Conservation (phyloP, 2,329 filamentous ascomycete genomes). For the Alternaria sp. region DNA sequence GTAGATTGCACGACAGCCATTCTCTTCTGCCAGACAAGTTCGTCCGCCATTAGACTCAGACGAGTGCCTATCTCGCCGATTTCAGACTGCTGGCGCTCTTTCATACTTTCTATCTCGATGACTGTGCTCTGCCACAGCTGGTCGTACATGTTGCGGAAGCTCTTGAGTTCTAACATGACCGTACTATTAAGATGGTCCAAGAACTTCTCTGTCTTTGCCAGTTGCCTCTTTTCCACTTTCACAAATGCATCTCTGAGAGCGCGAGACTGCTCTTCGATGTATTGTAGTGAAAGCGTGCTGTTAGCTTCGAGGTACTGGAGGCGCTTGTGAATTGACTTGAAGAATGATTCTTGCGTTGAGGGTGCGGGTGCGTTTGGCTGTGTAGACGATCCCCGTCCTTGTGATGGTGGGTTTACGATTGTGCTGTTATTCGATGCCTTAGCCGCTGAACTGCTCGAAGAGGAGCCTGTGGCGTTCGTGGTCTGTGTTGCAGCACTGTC, state of each 20-base stretch:
- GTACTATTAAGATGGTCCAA: slow-evolving; percentile 86
- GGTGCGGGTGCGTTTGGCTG: slow-evolving; percentile 66
- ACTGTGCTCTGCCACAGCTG: slow-evolving; percentile 97
- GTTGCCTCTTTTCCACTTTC: slow-evolving; percentile 84
- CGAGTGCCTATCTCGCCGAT: slow-evolving; percentile 80
- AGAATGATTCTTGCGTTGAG: slow-evolving; percentile 95
- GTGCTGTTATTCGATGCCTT: slow-evolving; percentile 29
- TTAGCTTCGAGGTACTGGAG: slow-evolving; percentile 91
- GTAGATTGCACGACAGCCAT: slow-evolving; percentile 93
- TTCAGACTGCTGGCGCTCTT: slow-evolving; percentile 82
- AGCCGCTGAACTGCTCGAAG: slow-evolving; percentile 12
- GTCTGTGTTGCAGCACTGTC: slow-evolving; percentile 11
- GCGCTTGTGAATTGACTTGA: slow-evolving; percentile 94
- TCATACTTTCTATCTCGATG: slow-evolving; percentile 86
- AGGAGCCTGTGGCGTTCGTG: slow-evolving; percentile 16
- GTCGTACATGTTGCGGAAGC: slow-evolving; percentile 79
- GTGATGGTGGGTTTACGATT: slow-evolving; percentile 19
- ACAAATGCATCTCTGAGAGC: slow-evolving; percentile 86
- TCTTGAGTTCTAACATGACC: slow-evolving; percentile 72
- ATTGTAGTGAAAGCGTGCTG: slow-evolving; percentile 88
- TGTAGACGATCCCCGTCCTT: slow-evolving; percentile 46
- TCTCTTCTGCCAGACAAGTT: slow-evolving; percentile 81
- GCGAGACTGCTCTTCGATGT: slow-evolving; percentile 94
- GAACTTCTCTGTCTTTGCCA: slow-evolving; percentile 81
- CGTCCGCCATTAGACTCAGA: slow-evolving; percentile 89